phyloP scores from a whole-genome alignment of 2,329 filamentous ascomycete genomes.

The Hawksworthiomyces lignivorus region DNA sequence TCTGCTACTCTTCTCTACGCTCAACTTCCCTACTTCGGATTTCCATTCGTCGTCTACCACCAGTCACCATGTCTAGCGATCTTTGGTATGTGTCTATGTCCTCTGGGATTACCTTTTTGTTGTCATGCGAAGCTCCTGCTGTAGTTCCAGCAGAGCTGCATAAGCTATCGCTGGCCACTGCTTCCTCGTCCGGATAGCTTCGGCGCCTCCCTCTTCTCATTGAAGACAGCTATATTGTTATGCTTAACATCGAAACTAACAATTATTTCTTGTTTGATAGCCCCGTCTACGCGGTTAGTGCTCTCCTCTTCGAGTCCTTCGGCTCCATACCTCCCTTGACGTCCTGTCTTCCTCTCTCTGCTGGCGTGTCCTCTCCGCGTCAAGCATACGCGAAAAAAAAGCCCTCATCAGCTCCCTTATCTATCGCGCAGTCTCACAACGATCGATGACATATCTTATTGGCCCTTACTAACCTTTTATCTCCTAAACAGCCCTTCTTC shows the following conservation, averaged over 20 bases:
- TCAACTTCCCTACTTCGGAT: not conserved
- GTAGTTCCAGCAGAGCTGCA: not conserved
- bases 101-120: too few species aligned
- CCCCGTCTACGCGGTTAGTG: conserved; percentile 99
- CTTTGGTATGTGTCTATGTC: conserved; percentile 12
- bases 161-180: not conserved
- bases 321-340: too few species aligned
- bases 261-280: conserved; percentile 38
- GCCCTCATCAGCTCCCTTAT: not conserved
- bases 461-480: conserved; percentile 1
- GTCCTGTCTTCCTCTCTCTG: conserved; percentile 16
- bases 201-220: not conserved
- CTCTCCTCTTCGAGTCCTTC: too few species aligned
- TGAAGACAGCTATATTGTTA: not conserved
- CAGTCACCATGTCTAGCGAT: conserved; percentile 15
- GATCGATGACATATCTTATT: not conserved
- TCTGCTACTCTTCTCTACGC: conserved; percentile 4
- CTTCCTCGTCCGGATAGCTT: conserved; percentile 2
- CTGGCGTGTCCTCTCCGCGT: not conserved
- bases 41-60: conserved; percentile 1
- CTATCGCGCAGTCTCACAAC: not conserved
- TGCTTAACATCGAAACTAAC: conserved; percentile 8
- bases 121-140: not conserved
- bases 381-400: not conserved
- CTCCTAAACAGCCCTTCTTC: conserved; percentile 66